A percentile compares a stretch with the other conserved stretches of the same genome.
These are phyloP conservation scores for Postia placenta DNA, from an alignment of 768 basidiomycete species.

Conservation along the genomic window DNA sequence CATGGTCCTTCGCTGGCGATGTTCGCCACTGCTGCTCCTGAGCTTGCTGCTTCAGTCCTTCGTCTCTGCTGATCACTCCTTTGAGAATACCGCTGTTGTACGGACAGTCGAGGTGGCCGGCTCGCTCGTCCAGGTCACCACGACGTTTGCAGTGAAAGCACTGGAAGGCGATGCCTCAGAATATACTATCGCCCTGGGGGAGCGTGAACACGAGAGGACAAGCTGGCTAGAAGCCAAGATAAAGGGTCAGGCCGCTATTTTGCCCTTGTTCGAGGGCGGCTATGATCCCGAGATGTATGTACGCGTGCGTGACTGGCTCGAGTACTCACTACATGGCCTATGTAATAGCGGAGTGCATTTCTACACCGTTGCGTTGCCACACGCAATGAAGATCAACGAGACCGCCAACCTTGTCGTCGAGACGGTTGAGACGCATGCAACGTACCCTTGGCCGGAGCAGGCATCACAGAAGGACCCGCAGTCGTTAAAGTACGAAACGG, in stretches of 20 bases:
- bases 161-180: conserved; percentile 51
- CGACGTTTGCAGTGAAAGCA: conserved; percentile 80
- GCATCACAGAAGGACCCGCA: conserved; percentile 76
- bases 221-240: conserved; percentile 77
- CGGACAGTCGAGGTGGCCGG: conserved; percentile 89
- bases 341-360: conserved; percentile 36
- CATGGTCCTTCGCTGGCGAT: conserved; percentile 42
- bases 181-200: conserved; percentile 64
- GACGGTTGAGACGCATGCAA: conserved; percentile 72
- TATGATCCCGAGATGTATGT: conserved; percentile 50
- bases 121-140: conserved; percentile 80
- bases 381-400: conserved; percentile 47
- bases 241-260: conserved; percentile 59
- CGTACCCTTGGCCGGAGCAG: conserved; percentile 66
- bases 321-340: neutral
- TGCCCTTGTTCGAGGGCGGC: conserved; percentile 44
- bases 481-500: conserved; percentile 68
- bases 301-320: neutral
- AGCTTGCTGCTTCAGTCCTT: conserved; percentile 34
- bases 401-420: conserved; percentile 75
- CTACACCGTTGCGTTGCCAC: conserved; percentile 60
- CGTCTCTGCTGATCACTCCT: conserved; percentile 42
- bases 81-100: conserved; percentile 87
- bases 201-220: conserved; percentile 56
- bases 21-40: conserved; percentile 38